Percentiles rank a stretch among this genome's conserved stretches.
phyloP scores from a whole-genome alignment of 1,284 basidiomycete genomes.

The Tilletia caries region DNA sequence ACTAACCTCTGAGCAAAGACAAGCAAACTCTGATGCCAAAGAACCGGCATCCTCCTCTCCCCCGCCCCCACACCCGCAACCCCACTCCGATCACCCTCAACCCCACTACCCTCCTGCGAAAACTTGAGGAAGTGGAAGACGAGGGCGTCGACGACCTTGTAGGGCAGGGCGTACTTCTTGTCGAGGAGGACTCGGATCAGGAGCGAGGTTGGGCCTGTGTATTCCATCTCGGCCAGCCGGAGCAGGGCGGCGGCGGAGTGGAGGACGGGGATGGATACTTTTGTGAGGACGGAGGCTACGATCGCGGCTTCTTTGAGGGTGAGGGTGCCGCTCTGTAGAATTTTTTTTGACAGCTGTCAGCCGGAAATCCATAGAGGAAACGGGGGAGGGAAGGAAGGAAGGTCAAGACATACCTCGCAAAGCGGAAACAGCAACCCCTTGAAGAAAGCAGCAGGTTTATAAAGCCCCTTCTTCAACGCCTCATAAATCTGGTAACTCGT shows the following conservation, averaged over 20 bases:
- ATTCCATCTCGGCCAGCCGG: conserved; percentile 93
- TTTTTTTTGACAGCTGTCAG: too few relatives aligned
- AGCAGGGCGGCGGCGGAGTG: conserved; percentile 94
- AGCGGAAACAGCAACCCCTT: conserved; percentile 96
- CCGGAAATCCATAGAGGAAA: too few relatives aligned
- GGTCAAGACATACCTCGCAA: conserved; percentile 61
- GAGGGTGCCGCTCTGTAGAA: conserved; percentile 62
- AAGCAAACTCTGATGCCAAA: conserved; percentile 96
- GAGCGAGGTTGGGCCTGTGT: conserved; percentile 85
- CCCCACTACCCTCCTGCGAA: conserved; percentile 56
- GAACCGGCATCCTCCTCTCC: conserved; percentile 65
- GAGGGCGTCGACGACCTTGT: conserved; percentile 94
- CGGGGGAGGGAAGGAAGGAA: not conserved
- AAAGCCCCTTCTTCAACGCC: conserved; percentile 82
- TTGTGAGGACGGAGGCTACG: conserved; percentile 83
- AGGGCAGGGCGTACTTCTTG: conserved; percentile 97
- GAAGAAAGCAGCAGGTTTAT: conserved; percentile 97
- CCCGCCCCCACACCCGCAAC: conserved; percentile 25
- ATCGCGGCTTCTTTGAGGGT: conserved; percentile 94
- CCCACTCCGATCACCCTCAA: conserved; percentile 36
- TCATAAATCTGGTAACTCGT: conserved; percentile 92
- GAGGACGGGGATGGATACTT: conserved; percentile 87
- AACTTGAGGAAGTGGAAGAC: conserved; percentile 97
- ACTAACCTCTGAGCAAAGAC: conserved; percentile 85
- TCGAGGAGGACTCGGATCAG: conserved; percentile 96